These are phyloP conservation scores for Penicillium fimorum DNA, from an alignment of 495 filamentous ascomycete genomes.

Conservation along the genomic window DNA sequence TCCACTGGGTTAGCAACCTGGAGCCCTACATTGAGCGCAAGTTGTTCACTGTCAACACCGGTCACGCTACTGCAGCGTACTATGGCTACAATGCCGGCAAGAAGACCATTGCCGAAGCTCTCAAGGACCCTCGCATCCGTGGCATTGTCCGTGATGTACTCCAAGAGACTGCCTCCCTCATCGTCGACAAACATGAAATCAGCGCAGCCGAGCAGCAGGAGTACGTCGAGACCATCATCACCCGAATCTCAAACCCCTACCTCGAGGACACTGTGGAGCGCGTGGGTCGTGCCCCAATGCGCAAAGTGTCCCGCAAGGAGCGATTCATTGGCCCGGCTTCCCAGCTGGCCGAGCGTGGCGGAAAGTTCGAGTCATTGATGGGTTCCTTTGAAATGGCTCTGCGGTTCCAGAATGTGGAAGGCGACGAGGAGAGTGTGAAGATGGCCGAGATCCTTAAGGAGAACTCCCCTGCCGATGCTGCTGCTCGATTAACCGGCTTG, in stretches of 20 bases:
- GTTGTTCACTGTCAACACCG: conserved; percentile 98
- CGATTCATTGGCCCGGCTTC: conserved; percentile 92
- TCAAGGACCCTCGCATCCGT: conserved; percentile 67
- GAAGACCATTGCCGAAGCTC: conserved; percentile 80
- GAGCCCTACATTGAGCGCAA: conserved; percentile 98
- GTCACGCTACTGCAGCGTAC: conserved; percentile 96
- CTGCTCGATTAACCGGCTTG: conserved; percentile 73
- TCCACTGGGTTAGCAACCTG: conserved; percentile 89
- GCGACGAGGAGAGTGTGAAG: conserved; percentile 80
- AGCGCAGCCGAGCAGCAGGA: conserved; percentile 70
- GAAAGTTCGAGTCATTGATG: conserved; percentile 66
- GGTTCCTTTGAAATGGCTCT: conserved; percentile 81
- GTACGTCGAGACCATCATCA: conserved; percentile 90
- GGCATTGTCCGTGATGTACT: conserved; percentile 72
- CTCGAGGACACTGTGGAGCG: conserved; percentile 91
- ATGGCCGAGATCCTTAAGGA: conserved; percentile 79
- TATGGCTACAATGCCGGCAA: conserved; percentile 83
- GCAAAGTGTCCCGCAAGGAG: conserved; percentile 90
- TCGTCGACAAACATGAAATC: conserved; percentile 83
- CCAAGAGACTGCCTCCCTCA: conserved; percentile 77
- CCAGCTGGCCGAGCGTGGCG: conserved; percentile 73
- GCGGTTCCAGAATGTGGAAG: conserved; percentile 87
- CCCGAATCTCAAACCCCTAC: conserved; percentile 91
- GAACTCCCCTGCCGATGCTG: conserved; percentile 61
- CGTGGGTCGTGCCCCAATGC: conserved; percentile 89